Base-by-base conservation (phyloP, 306 rosid genomes). In the Acacia acuminata region DNA sequence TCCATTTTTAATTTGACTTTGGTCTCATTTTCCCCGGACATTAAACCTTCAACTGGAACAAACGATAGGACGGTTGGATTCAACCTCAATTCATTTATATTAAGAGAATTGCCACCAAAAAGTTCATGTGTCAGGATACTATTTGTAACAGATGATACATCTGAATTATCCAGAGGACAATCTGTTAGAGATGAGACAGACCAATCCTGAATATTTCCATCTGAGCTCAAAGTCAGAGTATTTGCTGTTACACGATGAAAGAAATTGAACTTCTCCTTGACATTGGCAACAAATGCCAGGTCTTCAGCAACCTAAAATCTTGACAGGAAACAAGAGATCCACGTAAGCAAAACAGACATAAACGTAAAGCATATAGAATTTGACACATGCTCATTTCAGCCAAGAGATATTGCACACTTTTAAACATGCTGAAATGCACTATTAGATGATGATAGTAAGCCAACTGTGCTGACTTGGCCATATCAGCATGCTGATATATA, bases 251-350 rank as follows among this genome's bases (percentile, higher is more conserved):
- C 34, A 71, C 55, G 66, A 38, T 81, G 87, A 82, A 87, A 40
- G 71, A 83, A 77, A 84, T 60, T 79, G 75, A 93, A 90, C 81
- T 86, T 85, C 64, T 93, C 91, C 81, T 81, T 93, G 60, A 93
- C 76, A 79, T 81, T 82, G 70, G 83, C 82, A 82, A 92, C 89
- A 78, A 86, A 81, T 4, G 84, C 83, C 51, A 85, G 79, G 69
- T 93, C 97, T 90, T 96, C 98, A 50, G 90, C 83, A 91, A 96
- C 89, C 99, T 96, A 88, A 75, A 87, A 82, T 38, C 66, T 77
- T 84, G 82, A 80, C 71, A 79, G 77, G 64, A 82, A 71, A 82
- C 67, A 75, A 76, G 70, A 76, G 85, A 70, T 50, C 53, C 32
- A 76, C 22, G 63, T 73, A 66, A 89, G 90, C n/a, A 72, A 61